Conservation (phyloP, 805 yeast species). For the Ogataea glucozyma region DNA sequence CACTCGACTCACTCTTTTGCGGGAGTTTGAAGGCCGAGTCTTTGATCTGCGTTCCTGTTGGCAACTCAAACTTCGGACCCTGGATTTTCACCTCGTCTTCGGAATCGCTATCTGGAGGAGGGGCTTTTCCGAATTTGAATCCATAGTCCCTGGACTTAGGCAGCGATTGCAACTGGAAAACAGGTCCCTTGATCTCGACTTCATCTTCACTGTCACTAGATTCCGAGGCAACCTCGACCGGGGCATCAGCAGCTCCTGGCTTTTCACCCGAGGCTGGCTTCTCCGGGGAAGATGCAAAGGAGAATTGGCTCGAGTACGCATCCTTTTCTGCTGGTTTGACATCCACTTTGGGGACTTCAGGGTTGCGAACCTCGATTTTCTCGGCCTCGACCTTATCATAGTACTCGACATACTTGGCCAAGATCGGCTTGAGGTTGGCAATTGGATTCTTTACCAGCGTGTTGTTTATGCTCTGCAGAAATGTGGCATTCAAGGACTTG, state of each 20-base stretch:
- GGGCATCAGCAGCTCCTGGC: not conserved
- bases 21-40: slow-evolving; percentile 35
- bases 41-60: slow-evolving; percentile 37
- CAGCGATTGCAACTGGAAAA: slow-evolving; percentile 48
- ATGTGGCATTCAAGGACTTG: slow-evolving; percentile 65
- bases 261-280: not conserved
- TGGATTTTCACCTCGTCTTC: slow-evolving; percentile 67
- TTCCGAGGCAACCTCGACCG: slow-evolving; percentile 3
- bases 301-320: slow-evolving; percentile 1
- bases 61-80: slow-evolving; percentile 66
- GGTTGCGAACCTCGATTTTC: slow-evolving; percentile 28
- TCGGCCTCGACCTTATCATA: slow-evolving; percentile 40
- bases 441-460: slow-evolving; percentile 46
- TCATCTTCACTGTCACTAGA: slow-evolving; percentile 25
- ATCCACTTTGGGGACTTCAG: slow-evolving; percentile 27
- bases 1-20: slow-evolving; percentile 1
- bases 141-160: slow-evolving; percentile 54
- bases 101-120: slow-evolving; percentile 42
- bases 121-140: slow-evolving; percentile 45
- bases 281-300: not conserved
- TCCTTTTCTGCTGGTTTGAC: slow-evolving; percentile 17
- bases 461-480: slow-evolving; percentile 49
- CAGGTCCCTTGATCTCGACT: slow-evolving; percentile 50
- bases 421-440: slow-evolving; percentile 55
- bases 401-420: slow-evolving; percentile 60